phyloP scores from a whole-genome alignment of 768 basidiomycete genomes.

The Russula sp. region DNA sequence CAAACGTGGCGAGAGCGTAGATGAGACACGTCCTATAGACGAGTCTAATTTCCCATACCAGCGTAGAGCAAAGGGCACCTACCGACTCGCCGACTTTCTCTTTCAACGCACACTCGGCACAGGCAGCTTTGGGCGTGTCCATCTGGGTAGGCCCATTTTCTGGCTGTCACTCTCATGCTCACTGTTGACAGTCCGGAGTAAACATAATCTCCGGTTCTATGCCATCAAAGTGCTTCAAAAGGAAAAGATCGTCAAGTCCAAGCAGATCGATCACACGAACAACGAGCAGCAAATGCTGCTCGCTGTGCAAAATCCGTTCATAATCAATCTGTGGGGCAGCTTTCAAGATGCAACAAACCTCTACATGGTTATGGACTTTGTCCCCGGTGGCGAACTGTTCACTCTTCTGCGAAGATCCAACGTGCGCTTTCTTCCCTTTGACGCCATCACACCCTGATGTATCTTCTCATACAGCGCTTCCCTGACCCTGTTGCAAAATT shows the following conservation, averaged over 20 bases:
- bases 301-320: slow-evolving; percentile 85
- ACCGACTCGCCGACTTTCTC: slow-evolving; percentile 72
- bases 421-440: slow-evolving; percentile 44
- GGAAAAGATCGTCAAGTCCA: slow-evolving; percentile 85
- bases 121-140: slow-evolving; percentile 97
- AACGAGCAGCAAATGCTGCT: slow-evolving; percentile 88
- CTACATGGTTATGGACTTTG: slow-evolving; percentile 98
- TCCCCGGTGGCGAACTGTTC: slow-evolving; percentile 95
- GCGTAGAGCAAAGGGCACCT: slow-evolving; percentile 59
- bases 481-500: slow-evolving; percentile 97
- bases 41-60: slow-evolving; percentile 35
- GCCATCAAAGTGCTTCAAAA: slow-evolving; percentile 95
- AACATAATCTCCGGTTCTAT: slow-evolving; percentile 93
- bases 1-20: slow-evolving; percentile 41
- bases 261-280: slow-evolving; percentile 97
- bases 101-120: slow-evolving; percentile 86
- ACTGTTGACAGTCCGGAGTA: slow-evolving; percentile 65
- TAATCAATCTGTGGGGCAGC: slow-evolving; percentile 94
- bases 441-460: slow-evolving; percentile 20
- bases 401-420: slow-evolving; percentile 88
- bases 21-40: slow-evolving; percentile 18
- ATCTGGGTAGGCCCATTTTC: slow-evolving; percentile 55
- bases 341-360: slow-evolving; percentile 91
- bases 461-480: slow-evolving; percentile 71
- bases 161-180: neutral